phyloP scores from a whole-genome alignment of 306 rosid species.

The Albizia julibrissin region DNA sequence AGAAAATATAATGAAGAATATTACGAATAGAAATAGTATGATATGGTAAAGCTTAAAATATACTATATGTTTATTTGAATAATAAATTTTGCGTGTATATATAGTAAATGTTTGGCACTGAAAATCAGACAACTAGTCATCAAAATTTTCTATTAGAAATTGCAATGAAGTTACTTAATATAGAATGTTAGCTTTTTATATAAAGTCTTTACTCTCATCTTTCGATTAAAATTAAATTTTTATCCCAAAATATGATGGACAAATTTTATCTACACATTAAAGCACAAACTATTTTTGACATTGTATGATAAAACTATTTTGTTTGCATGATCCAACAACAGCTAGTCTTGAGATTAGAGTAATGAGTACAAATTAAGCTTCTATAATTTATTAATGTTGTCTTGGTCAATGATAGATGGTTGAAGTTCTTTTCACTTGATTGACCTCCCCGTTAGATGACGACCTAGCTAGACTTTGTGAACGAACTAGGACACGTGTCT shows the following conservation, averaged over 20 bases:
- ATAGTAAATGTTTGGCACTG: not conserved
- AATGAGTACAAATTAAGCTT: constrained; percentile 17
- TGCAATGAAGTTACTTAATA: not conserved
- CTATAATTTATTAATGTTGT: not conserved
- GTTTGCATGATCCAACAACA: not conserved
- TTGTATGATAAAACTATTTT: not conserved
- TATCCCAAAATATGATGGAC: not conserved
- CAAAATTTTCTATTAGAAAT: not conserved
- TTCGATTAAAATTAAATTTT: not conserved
- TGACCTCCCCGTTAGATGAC: not conserved
- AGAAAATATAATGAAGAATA: not conserved
- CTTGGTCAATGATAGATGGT: not conserved
- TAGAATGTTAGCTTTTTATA: not conserved
- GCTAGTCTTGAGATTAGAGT: not conserved
- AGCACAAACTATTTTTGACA: not conserved
- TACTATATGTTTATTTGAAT: not conserved
- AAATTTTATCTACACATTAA: not conserved
- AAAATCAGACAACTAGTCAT: not conserved
- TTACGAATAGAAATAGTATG: not conserved
- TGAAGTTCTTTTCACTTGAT: not conserved
- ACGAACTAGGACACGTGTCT: not conserved
- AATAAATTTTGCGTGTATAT: not conserved
- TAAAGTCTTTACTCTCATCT: not conserved
- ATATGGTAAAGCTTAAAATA: not conserved
- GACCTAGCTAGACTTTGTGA: not conserved